Evolutionary conservation across 306 rosid species (phyloP), one percentile per base, ranked within the genome.

Genomic region (Phaseolus lunatus): DNA sequence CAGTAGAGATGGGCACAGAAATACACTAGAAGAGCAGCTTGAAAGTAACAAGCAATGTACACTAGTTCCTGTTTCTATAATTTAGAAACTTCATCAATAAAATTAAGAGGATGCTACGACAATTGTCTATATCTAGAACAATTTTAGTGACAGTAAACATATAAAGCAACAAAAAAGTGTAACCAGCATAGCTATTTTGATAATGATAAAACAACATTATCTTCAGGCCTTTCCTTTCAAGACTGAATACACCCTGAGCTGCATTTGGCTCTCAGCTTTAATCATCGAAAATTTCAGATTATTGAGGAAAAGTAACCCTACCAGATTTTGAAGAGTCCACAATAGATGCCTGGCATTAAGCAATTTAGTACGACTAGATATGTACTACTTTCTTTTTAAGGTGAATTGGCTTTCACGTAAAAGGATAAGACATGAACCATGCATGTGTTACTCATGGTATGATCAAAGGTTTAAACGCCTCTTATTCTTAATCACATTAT

Each of bases 181-280:
- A 63, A 76, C 64, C 50, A 4, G 33, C 41, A 79, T 16, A 39
- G 39, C 43, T 53, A 76, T 67, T 43, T 33, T 76, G 56, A 67
- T 16, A 41, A 78, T 47, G 48, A 71, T 47, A 35, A 0, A 37
- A 35, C 22, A 18, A 31, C 22, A 57, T 12, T 10, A 23, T 56
- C 63, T 22, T 31, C 64, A 78, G 26, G 63, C 67, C 48, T 72
- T 39, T 23, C 61, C 64, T 48, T 37, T 72, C 65, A 52, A 54
- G 52, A 57, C 24, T 12, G 13, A 59, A 50, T 50, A 43, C 52
- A 43, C 45, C 56, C 63, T 45, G n/a, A 57, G 69, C 43, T 48
- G 59, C 33, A 70, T 49, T 65, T 26, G 43, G 44, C 52, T 68
- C 64, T 15, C 71, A 69, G 57, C 20, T 44, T 47, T 15, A 62